Percentiles rank a stretch among this genome's conserved stretches.
Conservation (phyloP, 352 stramenopile species). For the Phytophthora nicotianae region DNA sequence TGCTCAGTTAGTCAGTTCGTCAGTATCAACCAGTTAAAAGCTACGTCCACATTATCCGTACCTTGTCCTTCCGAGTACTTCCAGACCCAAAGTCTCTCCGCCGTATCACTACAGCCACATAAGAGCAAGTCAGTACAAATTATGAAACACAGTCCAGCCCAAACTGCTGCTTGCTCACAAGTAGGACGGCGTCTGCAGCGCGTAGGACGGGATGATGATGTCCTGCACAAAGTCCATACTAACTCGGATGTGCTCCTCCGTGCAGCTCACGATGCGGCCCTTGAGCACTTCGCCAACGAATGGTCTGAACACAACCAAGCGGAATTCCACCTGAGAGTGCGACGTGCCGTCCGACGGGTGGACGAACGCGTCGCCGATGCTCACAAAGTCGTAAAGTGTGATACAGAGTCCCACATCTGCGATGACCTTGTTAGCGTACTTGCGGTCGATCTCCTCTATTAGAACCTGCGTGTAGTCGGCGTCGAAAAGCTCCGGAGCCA, state of each 20-base stretch:
- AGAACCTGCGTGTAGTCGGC: slow-evolving; percentile 86
- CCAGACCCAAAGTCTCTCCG: slow-evolving; percentile 85
- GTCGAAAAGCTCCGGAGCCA: slow-evolving; percentile 81
- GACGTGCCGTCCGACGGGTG: slow-evolving; percentile 86
- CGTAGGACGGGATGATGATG: slow-evolving; percentile 90
- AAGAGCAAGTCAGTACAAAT: not conserved
- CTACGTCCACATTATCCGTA: not conserved
- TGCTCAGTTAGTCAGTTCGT: not conserved
- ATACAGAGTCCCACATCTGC: slow-evolving; percentile 88
- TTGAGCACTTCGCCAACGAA: slow-evolving; percentile 91
- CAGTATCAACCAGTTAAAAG: not conserved
- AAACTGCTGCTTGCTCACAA: slow-evolving; percentile 39
- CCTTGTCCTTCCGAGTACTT: slow-evolving; percentile 84
- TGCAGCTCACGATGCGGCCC: slow-evolving; percentile 89
- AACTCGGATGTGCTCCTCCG: slow-evolving; percentile 89
- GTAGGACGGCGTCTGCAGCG: slow-evolving; percentile 87
- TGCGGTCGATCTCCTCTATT: slow-evolving; percentile 89
- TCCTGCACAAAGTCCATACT: slow-evolving; percentile 92
- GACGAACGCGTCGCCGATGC: slow-evolving; percentile 86
- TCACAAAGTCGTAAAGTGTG: slow-evolving; percentile 90
- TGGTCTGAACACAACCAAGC: slow-evolving; percentile 89
- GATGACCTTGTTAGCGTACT: slow-evolving; percentile 92
- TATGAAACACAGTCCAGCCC: too few species aligned
- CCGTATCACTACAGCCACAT: slow-evolving; percentile 54
- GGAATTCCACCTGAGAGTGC: slow-evolving; percentile 90